phyloP scores from a whole-genome alignment of 1,284 basidiomycete genomes.

The Fomitopsis pinicola region DNA sequence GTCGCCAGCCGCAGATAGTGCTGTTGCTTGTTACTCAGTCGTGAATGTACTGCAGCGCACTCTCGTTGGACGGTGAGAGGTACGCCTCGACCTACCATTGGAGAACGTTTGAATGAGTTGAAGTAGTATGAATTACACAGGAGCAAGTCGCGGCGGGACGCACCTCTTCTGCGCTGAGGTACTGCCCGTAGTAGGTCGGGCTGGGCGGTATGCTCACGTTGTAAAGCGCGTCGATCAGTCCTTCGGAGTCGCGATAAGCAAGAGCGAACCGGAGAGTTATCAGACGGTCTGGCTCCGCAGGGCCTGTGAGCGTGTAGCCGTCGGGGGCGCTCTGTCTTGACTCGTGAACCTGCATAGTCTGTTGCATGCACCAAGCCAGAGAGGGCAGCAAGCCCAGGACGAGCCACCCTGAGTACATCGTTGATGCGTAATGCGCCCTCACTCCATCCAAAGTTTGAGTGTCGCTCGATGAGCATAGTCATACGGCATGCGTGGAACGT shows the following conservation, averaged over 20 bases:
- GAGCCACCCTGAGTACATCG: background rate
- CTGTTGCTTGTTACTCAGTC: slow-evolving; percentile 29
- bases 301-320: slow-evolving; percentile 16
- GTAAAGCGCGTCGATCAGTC: slow-evolving; percentile 20
- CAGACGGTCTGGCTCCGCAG: slow-evolving; percentile 14
- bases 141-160: no score
- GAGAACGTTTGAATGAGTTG: no score
- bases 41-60: slow-evolving; percentile 31
- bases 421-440: background rate
- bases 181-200: slow-evolving; percentile 23
- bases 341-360: slow-evolving; percentile 16
- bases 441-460: no score
- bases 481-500: no score
- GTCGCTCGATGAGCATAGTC: no score
- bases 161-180: slow-evolving; percentile 22
- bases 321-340: slow-evolving; percentile 11
- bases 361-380: background rate
- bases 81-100: slow-evolving; percentile 24
- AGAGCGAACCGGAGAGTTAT: slow-evolving; percentile 21
- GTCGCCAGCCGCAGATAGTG: slow-evolving; percentile 32
- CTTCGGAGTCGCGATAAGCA: slow-evolving; percentile 16
- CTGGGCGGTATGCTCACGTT: slow-evolving; percentile 23
- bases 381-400: background rate
- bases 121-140: background rate
- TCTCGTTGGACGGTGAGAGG: slow-evolving; percentile 29